Evolutionary conservation across 2,329 filamentous ascomycete species (phyloP), one percentile per base, ranked within the genome.

Genomic region (Exophiala bonariae): DNA sequence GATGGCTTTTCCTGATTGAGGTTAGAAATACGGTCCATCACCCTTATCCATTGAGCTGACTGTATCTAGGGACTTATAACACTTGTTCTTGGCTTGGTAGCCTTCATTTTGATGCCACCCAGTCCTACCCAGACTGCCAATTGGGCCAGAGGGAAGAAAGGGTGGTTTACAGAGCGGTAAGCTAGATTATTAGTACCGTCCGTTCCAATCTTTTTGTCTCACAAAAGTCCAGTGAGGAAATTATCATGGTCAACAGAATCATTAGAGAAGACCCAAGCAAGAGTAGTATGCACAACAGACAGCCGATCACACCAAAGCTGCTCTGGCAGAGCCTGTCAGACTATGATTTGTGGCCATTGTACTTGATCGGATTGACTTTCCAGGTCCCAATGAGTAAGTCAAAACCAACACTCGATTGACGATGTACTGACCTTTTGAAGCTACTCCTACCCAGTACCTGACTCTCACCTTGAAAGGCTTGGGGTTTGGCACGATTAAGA

Each of bases 221-320:
- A 22, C 32, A 8, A 35, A 17, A 14, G 11, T 3, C 10, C 6
- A 72, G 73, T 2, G 81, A 84, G 49, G 79, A 84, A 56, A 69
- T 70, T 40, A 84, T 85, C 54, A 74, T 84, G 49, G 79, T 85
- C 17, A 84, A 83, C 55, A 70, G 80, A 1, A 68, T 80, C 9
- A 66, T 75, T 4, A 65, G 71, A n/a, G 71, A 75, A 40, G 72
- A 70, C 37, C 69, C 68, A 0, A 56, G 47, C 16, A 63, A 62
- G 35, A 63, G 63, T 1, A 62, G 61, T 14, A 65, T 65, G 62
- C 59, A 66, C 43, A 66, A 67, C 32, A 59, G 66, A 11, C 59
- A 67, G 52, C 62, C 61, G 3, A 50, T 69, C 14, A 59, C 55
- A 4, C 52, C 58, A 6, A 35, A 41, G 3, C 53, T 59, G 38